Base-by-base conservation (phyloP, 352 stramenopile genomes). In the Phytophthora fragariae region DNA sequence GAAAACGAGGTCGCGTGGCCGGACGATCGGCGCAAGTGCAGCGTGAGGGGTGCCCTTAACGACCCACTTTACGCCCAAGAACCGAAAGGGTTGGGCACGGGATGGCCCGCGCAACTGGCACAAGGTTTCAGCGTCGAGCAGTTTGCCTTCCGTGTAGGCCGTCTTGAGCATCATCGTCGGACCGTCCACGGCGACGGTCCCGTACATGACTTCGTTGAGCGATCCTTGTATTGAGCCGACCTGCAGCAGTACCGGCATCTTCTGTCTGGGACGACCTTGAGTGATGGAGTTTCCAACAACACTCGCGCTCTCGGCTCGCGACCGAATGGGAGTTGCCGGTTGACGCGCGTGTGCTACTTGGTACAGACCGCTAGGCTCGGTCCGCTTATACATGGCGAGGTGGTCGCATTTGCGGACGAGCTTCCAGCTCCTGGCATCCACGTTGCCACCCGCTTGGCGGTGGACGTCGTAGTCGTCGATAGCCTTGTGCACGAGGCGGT, bases 201-300 rank as follows among this genome's bases (percentile, higher is more conserved):
- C 85, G 65, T 88, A 92, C 82, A 91, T 88, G 54, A 88, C 70
- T 54, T 91, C 82, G 52, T 91, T 72, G n/a, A 91, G 63, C n/a
- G 71, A 62, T 27, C 71, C 72, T 60, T 50, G 76, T 52, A 88
- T 78, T 1, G 68, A 70, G 9, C 81, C 81, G 2, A 84, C 78
- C 44, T 80, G 75, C 14, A 84, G 75, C 47, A 87, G 11, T 19
- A 56, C 61, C 41, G 77, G 80, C 55, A 85, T 61, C 21, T 73
- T 80, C 57, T 76, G 70, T 58, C 80, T 69, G 63, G 63, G 37
- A n/a, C 60, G 64, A 52, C 64, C 37, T 66, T 64, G 69, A 2
- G 50, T 63, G 37, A 61, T 59, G 2, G 63, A 72, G 24, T 15
- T 37, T 14, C 69, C 70, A 12, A 54, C 44, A 9, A 69, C 47